These are phyloP conservation scores for Cynara cardunculus DNA, from an alignment of 129 eudicot genomes.

Conservation along the genomic window DNA sequence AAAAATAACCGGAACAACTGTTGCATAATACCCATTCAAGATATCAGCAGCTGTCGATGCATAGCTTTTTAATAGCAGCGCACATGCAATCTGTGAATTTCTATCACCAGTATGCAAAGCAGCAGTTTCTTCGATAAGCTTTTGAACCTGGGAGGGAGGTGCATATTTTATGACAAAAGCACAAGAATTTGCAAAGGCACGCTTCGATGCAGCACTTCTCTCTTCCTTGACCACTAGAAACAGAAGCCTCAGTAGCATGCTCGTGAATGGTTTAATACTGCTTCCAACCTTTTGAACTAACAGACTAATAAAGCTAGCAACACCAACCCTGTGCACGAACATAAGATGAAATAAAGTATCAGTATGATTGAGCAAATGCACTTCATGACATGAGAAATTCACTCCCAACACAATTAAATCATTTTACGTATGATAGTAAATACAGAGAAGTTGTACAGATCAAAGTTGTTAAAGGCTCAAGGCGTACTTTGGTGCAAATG, in stretches of 20 bases:
- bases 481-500: too few relatives aligned
- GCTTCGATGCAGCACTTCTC: conserved; percentile 75
- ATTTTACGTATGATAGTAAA: neutral
- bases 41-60: conserved; percentile 76
- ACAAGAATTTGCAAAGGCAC: conserved; percentile 97
- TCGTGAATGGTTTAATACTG: conserved; percentile 72
- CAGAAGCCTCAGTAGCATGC: conserved; percentile 64
- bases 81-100: conserved; percentile 85
- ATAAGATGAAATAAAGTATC: neutral
- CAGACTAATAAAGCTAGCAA: conserved; percentile 80
- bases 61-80: conserved; percentile 75
- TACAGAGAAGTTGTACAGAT: neutral
- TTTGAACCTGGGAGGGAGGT: conserved; percentile 74
- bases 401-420: neutral
- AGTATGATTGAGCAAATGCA: neutral
- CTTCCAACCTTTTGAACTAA: conserved; percentile 79
- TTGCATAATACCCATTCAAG: conserved; percentile 67
- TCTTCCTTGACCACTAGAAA: conserved; percentile 88
- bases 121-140: conserved; percentile 74
- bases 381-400: neutral
- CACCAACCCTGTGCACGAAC: conserved; percentile 70
- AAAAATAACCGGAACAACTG: conserved; percentile 76
- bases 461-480: too few relatives aligned
- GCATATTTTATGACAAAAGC: conserved; percentile 75
- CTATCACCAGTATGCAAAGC: conserved; percentile 79